These are phyloP conservation scores for Starmera dryadoides DNA, from an alignment of 805 yeast genomes.

Conservation along the genomic window DNA sequence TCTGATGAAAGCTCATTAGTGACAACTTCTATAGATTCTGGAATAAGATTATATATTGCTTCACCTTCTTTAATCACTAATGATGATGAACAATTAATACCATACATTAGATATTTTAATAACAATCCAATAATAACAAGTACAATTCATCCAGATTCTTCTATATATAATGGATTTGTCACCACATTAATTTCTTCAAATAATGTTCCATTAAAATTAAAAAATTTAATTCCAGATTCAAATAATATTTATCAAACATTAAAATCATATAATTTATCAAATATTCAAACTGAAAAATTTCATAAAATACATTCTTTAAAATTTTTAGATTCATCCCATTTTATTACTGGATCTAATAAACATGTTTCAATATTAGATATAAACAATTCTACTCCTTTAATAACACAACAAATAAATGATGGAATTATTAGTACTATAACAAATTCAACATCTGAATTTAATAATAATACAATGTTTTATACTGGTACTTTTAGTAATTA, in stretches of 20 bases:
- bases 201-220: conserved; percentile 29
- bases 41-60: conserved; percentile 28
- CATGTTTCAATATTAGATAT: conserved; percentile 24
- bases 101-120: conserved; percentile 27
- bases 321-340: conserved; percentile 14
- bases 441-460: conserved; percentile 3
- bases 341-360: conserved; percentile 25
- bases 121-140: conserved; percentile 24
- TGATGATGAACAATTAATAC: conserved; percentile 15
- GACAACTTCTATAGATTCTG: conserved; percentile 28
- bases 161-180: conserved; percentile 19
- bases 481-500: conserved; percentile 25
- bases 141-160: conserved; percentile 26
- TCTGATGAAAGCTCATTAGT: conserved; percentile 31
- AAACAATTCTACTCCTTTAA: conserved; percentile 16
- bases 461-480: conserved; percentile 12
- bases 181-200: conserved; percentile 23
- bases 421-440: conserved; percentile 17
- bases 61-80: conserved; percentile 19
- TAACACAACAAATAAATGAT: neutral
- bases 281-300: conserved; percentile 25
- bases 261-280: conserved; percentile 22
- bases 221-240: conserved; percentile 14
- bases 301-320: conserved; percentile 22
- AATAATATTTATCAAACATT: conserved; percentile 8